These are phyloP conservation scores for Gossypium thurberi DNA, from an alignment of 345 rosid genomes.

Conservation along the genomic window DNA sequence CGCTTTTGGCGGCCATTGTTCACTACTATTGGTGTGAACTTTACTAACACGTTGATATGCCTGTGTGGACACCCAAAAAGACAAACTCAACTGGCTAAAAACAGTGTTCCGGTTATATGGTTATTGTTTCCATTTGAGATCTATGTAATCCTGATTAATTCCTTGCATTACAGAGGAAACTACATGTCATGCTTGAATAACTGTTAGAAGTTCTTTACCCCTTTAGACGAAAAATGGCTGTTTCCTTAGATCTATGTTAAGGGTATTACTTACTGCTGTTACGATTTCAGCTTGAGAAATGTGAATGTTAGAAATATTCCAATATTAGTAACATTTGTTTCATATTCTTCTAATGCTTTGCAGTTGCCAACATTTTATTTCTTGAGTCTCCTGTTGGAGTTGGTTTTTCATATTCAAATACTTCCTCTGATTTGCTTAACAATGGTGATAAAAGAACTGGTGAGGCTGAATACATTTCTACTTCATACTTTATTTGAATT, in stretches of 20 bases:
- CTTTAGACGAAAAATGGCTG: neutral
- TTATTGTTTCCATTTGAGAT: neutral
- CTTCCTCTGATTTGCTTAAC: conserved; percentile 54
- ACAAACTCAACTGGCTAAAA: neutral
- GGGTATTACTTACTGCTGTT: neutral
- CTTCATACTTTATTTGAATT: conserved; percentile 13
- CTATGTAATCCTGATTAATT: neutral
- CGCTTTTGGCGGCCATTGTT: no score
- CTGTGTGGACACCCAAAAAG: neutral
- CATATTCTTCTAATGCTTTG: conserved; percentile 19
- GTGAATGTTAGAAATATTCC: neutral
- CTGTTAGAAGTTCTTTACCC: no score
- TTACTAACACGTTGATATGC: neutral
- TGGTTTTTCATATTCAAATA: conserved; percentile 84
- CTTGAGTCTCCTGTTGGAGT: conserved; percentile 94
- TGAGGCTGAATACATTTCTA: conserved; percentile 24
- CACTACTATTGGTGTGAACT: no score
- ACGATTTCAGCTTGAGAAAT: neutral
- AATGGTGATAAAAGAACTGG: conserved; percentile 61
- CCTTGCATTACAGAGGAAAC: neutral
- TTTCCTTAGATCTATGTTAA: neutral
- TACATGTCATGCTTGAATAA: neutral
- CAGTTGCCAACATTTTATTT: conserved; percentile 83
- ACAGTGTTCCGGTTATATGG: neutral
- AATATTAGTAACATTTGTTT: neutral